Evolutionary conservation across 768 basidiomycete species (phyloP).

Genomic region (Paxillus rubicundulus): DNA sequence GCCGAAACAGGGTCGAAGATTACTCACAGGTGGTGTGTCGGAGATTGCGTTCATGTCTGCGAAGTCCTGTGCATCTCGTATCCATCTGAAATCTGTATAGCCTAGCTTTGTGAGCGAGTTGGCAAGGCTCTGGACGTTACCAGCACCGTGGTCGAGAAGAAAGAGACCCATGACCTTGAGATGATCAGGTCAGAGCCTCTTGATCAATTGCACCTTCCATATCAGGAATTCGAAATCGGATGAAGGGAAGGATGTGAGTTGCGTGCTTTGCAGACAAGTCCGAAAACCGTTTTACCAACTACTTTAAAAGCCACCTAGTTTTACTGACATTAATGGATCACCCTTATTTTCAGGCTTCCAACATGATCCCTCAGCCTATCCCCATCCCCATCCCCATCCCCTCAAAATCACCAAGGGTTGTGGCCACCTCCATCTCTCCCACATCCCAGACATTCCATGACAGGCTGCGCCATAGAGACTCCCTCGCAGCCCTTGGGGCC

Average conservation of each 20-base stretch:
- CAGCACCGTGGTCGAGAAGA: conserved; percentile 95
- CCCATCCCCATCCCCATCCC: conserved; percentile 48
- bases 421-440: conserved; percentile 57
- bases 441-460: conserved; percentile 43
- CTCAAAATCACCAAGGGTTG: conserved; percentile 27
- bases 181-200: background rate
- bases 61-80: conserved; percentile 78
- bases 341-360: conserved; percentile 12
- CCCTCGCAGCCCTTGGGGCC: conserved; percentile 29
- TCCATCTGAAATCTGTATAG: conserved; percentile 80
- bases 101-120: conserved; percentile 87
- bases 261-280: background rate
- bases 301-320: conserved; percentile 12
- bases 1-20: conserved; percentile 5
- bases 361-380: conserved; percentile 49
- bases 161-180: conserved; percentile 55
- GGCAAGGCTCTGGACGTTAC: conserved; percentile 90
- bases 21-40: conserved; percentile 71
- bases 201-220: background rate
- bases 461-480: conserved; percentile 40
- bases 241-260: background rate
- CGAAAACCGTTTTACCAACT: background rate
- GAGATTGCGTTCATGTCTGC: conserved; percentile 38
- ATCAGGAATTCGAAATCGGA: background rate
- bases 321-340: conserved; percentile 8